phyloP scores from a whole-genome alignment of 371 early-diverging fungal species.

The Mucor indicus region DNA sequence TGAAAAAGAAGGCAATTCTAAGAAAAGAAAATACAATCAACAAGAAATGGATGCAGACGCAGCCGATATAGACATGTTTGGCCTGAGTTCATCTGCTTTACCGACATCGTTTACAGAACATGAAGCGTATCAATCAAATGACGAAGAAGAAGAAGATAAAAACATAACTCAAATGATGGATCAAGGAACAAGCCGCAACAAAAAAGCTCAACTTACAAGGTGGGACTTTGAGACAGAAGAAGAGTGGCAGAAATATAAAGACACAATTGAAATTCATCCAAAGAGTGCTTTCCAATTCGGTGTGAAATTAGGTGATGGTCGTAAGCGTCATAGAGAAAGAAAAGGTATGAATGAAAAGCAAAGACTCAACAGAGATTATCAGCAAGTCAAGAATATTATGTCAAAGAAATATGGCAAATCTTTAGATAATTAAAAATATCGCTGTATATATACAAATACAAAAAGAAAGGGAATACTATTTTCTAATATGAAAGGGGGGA shows the following conservation, averaged over 20 bases:
- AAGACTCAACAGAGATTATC: conserved; percentile 67
- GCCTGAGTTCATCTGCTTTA: conserved; percentile 36
- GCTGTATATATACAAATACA: neutral
- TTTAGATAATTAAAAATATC: conserved; percentile 7
- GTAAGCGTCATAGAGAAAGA: conserved; percentile 51
- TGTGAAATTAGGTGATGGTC: conserved; percentile 73
- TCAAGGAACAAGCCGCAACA: conserved; percentile 67
- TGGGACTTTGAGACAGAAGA: conserved; percentile 81
- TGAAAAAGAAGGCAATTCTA: conserved; percentile 2
- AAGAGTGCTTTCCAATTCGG: conserved; percentile 79
- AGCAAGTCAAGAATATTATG: conserved; percentile 65
- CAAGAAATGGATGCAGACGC: conserved; percentile 36
- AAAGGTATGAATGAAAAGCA: conserved; percentile 53
- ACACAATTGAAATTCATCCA: conserved; percentile 64
- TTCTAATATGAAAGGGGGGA: neutral
- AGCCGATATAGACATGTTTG: conserved; percentile 48
- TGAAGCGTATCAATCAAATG: conserved; percentile 55
- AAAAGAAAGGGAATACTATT: neutral
- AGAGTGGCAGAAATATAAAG: conserved; percentile 72
- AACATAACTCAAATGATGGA: conserved; percentile 57
- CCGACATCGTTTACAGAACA: conserved; percentile 49
- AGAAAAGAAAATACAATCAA: conserved; percentile 5
- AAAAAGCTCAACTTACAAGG: conserved; percentile 64
- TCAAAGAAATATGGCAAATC: conserved; percentile 58
- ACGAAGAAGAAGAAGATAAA: conserved; percentile 53